A percentile compares a stretch with the other conserved stretches of the same genome.
Conservation (phyloP, 306 rosid genomes). For the Cucumis hystrix region DNA sequence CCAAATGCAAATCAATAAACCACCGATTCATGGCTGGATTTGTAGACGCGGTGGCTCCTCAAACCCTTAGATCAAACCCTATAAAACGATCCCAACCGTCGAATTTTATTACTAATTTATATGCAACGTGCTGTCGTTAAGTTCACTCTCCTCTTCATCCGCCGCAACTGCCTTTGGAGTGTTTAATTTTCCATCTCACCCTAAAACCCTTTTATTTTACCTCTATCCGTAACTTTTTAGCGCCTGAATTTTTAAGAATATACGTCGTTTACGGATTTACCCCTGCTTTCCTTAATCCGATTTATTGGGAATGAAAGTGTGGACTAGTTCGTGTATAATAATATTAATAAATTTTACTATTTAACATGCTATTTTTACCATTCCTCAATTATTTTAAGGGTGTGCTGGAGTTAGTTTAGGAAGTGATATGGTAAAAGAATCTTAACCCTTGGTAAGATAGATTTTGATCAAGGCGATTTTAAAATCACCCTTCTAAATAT, state of each 20-base stretch:
- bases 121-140: background rate
- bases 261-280: background rate
- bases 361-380: no score
- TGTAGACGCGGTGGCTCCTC: background rate
- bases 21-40: background rate
- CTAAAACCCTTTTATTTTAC: background rate
- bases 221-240: background rate
- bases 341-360: no score
- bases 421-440: no score
- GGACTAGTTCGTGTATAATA: no score
- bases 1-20: background rate
- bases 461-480: no score
- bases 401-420: no score
- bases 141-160: background rate
- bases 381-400: no score
- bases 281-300: background rate
- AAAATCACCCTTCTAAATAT: no score
- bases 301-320: no score
- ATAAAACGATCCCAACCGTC: background rate
- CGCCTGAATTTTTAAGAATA: background rate
- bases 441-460: no score
- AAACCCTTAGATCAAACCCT: background rate
- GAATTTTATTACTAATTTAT: background rate
- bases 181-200: background rate
- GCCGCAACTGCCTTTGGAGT: conserved; percentile 5